These are phyloP conservation scores for Plantago rigida DNA, from an alignment of 305 asterid genomes.

Conservation along the genomic window DNA sequence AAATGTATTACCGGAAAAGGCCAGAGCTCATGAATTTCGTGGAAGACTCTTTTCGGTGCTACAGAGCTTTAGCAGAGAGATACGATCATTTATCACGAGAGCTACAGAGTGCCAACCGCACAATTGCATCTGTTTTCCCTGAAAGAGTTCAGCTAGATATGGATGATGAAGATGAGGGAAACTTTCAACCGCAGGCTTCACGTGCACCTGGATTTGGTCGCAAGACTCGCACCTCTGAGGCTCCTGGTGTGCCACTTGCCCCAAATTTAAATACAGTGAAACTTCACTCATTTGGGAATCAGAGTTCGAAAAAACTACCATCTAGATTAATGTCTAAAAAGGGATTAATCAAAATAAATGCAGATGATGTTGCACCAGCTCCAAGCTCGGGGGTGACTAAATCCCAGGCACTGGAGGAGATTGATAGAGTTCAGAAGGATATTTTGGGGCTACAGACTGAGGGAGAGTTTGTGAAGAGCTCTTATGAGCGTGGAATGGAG, in stretches of 20 bases:
- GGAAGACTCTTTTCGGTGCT: constrained; percentile 65
- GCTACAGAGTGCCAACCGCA: constrained; percentile 79
- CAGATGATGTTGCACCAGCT: constrained; percentile 18
- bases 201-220: constrained; percentile 34
- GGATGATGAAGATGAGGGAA: constrained; percentile 58
- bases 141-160: constrained; percentile 61
- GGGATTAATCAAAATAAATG: constrained; percentile 31
- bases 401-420: constrained; percentile 50
- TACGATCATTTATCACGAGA: constrained; percentile 76
- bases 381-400: constrained; percentile 38
- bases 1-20: constrained; percentile 86
- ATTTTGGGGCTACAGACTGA: constrained; percentile 49
- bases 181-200: constrained; percentile 25
- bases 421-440: constrained; percentile 54
- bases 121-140: constrained; percentile 73
- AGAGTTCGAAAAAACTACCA: constrained; percentile 48
- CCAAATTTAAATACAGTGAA: constrained; percentile 32
- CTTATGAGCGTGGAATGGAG: constrained; percentile 51
- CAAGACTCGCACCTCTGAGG: constrained; percentile 28
- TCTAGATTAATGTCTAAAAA: constrained; percentile 41
- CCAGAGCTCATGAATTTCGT: constrained; percentile 76
- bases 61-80: constrained; percentile 81
- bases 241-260: constrained; percentile 36
- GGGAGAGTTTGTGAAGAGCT: constrained; percentile 59
- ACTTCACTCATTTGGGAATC: constrained; percentile 20